phyloP scores from a whole-genome alignment of 2,329 filamentous ascomycete species.

The Tetracladium maxilliforme region DNA sequence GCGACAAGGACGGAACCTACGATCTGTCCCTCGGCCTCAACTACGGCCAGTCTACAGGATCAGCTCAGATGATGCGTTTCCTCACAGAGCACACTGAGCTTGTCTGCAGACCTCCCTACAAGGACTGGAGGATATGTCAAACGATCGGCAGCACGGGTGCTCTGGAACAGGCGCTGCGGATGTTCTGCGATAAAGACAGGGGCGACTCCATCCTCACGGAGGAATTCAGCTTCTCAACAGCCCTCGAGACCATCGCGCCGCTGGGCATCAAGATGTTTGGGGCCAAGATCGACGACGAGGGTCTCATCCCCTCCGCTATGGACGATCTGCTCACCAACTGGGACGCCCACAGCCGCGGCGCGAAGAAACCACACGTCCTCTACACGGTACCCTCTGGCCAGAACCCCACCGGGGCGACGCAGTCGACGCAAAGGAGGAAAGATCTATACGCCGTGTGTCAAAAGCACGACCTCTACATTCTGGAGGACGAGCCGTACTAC shows the following conservation, averaged over 20 bases:
- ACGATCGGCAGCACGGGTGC: slow-evolving; percentile 77
- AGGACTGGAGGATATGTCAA: slow-evolving; percentile 77
- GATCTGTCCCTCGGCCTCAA: slow-evolving; percentile 86
- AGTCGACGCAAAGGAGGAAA: slow-evolving; percentile 38
- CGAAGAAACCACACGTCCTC: slow-evolving; percentile 49
- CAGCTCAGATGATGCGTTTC: slow-evolving; percentile 77
- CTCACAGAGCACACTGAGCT: slow-evolving; percentile 93
- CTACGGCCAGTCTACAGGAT: slow-evolving; percentile 78
- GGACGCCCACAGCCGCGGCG: slow-evolving; percentile 39
- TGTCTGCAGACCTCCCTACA: slow-evolving; percentile 72
- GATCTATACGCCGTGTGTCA: slow-evolving; percentile 51
- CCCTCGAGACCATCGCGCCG: slow-evolving; percentile 48
- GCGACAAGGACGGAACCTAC: slow-evolving; percentile 35
- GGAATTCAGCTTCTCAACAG: slow-evolving; percentile 75
- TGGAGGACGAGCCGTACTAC: slow-evolving; percentile 67
- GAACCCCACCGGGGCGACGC: slow-evolving; percentile 63
- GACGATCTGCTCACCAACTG: slow-evolving; percentile 50
- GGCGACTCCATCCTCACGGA: slow-evolving; percentile 74
- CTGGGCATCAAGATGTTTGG: slow-evolving; percentile 45
- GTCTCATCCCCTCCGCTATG: slow-evolving; percentile 44
- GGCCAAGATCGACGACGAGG: slow-evolving; percentile 51
- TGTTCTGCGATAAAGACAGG: slow-evolving; percentile 64
- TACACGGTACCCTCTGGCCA: slow-evolving; percentile 63
- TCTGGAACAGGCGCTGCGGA: slow-evolving; percentile 69
- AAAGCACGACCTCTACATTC: slow-evolving; percentile 56